A percentile compares a stretch with the other conserved stretches of the same genome.
Conservation (phyloP, 192 early-diverging fungal genomes). For the Coemansia reversa region DNA sequence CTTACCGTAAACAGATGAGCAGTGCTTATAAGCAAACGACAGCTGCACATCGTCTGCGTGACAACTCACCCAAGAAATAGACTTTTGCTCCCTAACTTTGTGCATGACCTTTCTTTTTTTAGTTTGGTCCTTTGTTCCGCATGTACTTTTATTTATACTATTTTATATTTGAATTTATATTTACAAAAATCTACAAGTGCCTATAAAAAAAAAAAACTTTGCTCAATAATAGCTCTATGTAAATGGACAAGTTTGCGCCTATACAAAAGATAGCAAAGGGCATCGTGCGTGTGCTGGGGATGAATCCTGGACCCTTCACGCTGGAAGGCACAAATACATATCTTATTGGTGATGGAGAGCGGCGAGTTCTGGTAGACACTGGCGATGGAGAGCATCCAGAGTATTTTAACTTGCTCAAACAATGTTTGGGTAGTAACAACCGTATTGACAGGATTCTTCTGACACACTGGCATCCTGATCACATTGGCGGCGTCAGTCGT, state of each 20-base stretch:
- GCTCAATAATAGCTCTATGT: neutral
- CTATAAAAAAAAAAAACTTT: neutral
- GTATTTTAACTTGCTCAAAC: constrained; percentile 60
- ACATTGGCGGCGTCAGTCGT: constrained; percentile 64
- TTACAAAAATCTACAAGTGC: constrained; percentile 6
- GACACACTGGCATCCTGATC: constrained; percentile 81
- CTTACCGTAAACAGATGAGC: constrained; percentile 46
- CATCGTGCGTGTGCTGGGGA: constrained; percentile 69
- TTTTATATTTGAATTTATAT: neutral
- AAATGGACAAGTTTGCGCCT: constrained; percentile 55
- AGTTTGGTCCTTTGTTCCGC: neutral
- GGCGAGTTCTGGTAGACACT: constrained; percentile 72
- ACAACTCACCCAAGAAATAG: neutral
- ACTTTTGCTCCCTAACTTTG: neutral
- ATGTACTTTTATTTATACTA: neutral
- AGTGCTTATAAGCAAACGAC: constrained; percentile 14
- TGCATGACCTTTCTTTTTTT: neutral
- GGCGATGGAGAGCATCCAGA: constrained; percentile 71
- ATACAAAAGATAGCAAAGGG: constrained; percentile 58
- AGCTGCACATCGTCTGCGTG: neutral
- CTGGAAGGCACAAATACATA: constrained; percentile 90
- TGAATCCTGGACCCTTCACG: constrained; percentile 79
- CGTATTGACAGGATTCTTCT: constrained; percentile 65
- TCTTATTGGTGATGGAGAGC: constrained; percentile 71
- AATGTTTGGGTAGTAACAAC: constrained; percentile 49